These are phyloP conservation scores for Cudoniella acicularis DNA, from an alignment of 495 filamentous ascomycete genomes.

Conservation along the genomic window DNA sequence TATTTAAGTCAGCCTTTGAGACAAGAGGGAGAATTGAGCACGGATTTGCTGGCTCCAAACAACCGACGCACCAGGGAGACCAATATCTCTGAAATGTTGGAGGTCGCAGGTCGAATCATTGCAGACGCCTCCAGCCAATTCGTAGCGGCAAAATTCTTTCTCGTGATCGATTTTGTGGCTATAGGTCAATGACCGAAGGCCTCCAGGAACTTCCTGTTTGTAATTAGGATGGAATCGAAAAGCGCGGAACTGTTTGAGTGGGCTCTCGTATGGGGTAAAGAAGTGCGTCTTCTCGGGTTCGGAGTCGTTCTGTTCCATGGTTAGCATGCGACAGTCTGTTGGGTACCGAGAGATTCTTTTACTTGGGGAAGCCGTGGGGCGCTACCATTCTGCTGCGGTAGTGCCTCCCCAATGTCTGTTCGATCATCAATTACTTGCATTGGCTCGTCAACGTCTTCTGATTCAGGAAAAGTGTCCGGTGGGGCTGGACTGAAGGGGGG, in stretches of 20 bases:
- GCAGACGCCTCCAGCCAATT: slow-evolving; percentile 70
- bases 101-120: slow-evolving; percentile 63
- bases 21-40: slow-evolving; percentile 34
- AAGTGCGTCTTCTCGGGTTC: slow-evolving; percentile 9
- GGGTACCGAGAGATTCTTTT: slow-evolving; percentile 28
- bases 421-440: neutral
- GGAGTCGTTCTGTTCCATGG: slow-evolving; percentile 3
- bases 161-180: slow-evolving; percentile 79
- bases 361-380: slow-evolving; percentile 28
- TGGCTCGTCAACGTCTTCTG: slow-evolving; percentile 4
- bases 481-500: slow-evolving; percentile 28
- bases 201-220: slow-evolving; percentile 61
- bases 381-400: slow-evolving; percentile 20
- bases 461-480: slow-evolving; percentile 8
- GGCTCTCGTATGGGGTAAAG: slow-evolving; percentile 78
- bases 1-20: slow-evolving; percentile 52
- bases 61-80: slow-evolving; percentile 71
- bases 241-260: slow-evolving; percentile 75
- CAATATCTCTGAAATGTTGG: slow-evolving; percentile 80
- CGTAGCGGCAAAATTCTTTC: slow-evolving; percentile 68
- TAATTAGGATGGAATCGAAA: slow-evolving; percentile 86
- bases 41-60: slow-evolving; percentile 13
- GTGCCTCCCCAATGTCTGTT: neutral
- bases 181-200: slow-evolving; percentile 87
- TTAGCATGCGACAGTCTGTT: slow-evolving; percentile 9